Evolutionary conservation across 176 grass and related monocot species (phyloP).

Genomic region (Dactylis glomerata): DNA sequence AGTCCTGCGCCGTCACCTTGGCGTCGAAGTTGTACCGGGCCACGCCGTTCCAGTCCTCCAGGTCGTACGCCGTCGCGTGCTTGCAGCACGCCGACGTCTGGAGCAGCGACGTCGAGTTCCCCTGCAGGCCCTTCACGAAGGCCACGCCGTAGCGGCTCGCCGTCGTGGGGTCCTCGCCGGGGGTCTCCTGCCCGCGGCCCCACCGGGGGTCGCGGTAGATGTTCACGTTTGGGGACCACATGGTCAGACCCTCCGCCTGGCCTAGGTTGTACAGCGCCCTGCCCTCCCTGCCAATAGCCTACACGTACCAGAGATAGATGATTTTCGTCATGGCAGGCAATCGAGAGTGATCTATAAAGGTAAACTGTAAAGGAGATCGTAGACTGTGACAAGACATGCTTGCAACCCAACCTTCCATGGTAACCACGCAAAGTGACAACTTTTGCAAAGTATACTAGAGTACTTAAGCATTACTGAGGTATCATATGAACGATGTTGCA

Average conservation of each 20-base stretch:
- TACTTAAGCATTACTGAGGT: no score
- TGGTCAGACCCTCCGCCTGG: constrained; percentile 61
- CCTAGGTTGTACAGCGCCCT: constrained; percentile 37
- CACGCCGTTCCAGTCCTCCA: constrained; percentile 65
- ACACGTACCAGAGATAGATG: not conserved
- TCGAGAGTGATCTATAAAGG: not conserved
- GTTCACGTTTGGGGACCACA: constrained; percentile 39
- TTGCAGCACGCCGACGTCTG: constrained; percentile 77
- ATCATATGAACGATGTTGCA: not conserved
- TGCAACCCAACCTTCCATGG: not conserved
- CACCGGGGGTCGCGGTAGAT: constrained; percentile 89
- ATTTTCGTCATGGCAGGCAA: not conserved
- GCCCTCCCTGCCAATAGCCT: constrained; percentile 3
- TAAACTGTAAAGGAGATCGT: not conserved
- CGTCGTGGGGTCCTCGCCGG: constrained; percentile 76
- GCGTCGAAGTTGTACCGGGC: constrained; percentile 50
- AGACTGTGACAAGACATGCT: not conserved
- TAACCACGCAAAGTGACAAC: not conserved
- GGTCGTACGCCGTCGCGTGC: constrained; percentile 69
- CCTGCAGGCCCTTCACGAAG: constrained; percentile 65
- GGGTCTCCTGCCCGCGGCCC: constrained; percentile 95
- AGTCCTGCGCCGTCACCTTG: constrained; percentile 48
- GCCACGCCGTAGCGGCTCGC: constrained; percentile 41
- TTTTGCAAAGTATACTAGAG: not conserved
- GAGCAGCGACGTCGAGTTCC: constrained; percentile 17